Conservation (phyloP, 129 eudicot genomes). For the Flaveria trinervia region DNA sequence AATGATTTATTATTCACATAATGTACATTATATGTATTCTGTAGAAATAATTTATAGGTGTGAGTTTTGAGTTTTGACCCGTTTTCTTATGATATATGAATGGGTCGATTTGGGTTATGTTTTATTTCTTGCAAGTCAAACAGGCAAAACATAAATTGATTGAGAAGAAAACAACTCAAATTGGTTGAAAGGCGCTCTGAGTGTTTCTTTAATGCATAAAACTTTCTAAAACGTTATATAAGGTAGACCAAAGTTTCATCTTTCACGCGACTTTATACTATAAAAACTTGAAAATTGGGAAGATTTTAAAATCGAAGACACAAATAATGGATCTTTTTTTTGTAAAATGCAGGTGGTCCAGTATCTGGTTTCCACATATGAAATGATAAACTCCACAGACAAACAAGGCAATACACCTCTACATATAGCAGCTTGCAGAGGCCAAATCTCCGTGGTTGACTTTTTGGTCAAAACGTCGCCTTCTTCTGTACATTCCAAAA, state of each 20-base stretch:
- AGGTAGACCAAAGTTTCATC: neutral
- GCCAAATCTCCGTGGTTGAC: constrained; percentile 69
- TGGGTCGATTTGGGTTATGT: neutral
- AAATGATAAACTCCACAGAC: constrained; percentile 59
- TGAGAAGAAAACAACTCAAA: neutral
- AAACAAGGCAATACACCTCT: constrained; percentile 83
- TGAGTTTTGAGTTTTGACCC: neutral
- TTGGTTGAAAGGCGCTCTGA: constrained; percentile 3
- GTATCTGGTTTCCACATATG: constrained; percentile 51
- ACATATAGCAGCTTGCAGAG: constrained; percentile 85
- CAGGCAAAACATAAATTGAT: neutral
- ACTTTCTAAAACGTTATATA: neutral
- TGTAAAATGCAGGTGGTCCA: constrained; percentile 63
- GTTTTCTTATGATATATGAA: neutral
- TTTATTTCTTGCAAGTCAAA: neutral
- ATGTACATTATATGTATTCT: neutral
- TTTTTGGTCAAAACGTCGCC: constrained; percentile 63
- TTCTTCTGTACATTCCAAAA: constrained; percentile 48
- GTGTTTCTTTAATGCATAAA: constrained; percentile 6
- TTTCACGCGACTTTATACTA: neutral
- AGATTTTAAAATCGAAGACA: neutral
- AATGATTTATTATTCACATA: neutral
- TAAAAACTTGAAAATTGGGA: neutral
- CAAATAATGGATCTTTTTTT: neutral
- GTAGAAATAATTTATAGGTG: neutral